These are phyloP conservation scores for Amanita brunnescens DNA, from an alignment of 768 basidiomycete genomes.

Conservation along the genomic window DNA sequence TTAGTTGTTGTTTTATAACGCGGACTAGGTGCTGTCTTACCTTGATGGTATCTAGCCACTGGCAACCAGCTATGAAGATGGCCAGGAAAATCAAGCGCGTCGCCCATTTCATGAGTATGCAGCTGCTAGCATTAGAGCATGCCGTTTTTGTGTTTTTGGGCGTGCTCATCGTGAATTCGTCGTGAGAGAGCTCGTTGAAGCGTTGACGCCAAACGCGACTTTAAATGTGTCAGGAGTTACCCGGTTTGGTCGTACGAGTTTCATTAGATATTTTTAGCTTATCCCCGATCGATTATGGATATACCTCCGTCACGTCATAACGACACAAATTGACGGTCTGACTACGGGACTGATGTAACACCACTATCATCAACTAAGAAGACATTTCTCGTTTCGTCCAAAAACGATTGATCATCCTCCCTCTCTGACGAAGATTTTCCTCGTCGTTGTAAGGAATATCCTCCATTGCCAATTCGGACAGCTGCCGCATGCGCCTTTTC, in stretches of 20 bases:
- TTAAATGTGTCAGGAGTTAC: not conserved
- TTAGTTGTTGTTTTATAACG: too few relatives aligned
- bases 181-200: not conserved
- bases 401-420: not conserved
- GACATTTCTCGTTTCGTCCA: not conserved
- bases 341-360: too few relatives aligned
- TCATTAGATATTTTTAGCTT: not conserved
- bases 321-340: too few relatives aligned
- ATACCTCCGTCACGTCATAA: too few relatives aligned
- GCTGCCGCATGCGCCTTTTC: constrained; percentile 3
- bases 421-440: constrained; percentile 4
- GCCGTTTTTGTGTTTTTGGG: not conserved
- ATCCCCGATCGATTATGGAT: too few relatives aligned
- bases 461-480: constrained; percentile 4
- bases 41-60: constrained; percentile 57
- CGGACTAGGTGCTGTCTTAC: constrained; percentile 23
- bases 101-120: constrained; percentile 25
- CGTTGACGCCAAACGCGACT: not conserved
- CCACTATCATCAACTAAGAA: not conserved
- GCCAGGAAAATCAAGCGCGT: constrained; percentile 24
- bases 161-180: constrained; percentile 2
- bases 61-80: constrained; percentile 30
- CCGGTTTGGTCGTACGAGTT: constrained; percentile 4
- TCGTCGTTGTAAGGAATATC: constrained; percentile 6
- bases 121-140: not conserved